Evolutionary conservation across 2,329 filamentous ascomycete genomes (phyloP), one percentile per base, ranked within the genome.

Genomic region (Hansfordia pulvinata): DNA sequence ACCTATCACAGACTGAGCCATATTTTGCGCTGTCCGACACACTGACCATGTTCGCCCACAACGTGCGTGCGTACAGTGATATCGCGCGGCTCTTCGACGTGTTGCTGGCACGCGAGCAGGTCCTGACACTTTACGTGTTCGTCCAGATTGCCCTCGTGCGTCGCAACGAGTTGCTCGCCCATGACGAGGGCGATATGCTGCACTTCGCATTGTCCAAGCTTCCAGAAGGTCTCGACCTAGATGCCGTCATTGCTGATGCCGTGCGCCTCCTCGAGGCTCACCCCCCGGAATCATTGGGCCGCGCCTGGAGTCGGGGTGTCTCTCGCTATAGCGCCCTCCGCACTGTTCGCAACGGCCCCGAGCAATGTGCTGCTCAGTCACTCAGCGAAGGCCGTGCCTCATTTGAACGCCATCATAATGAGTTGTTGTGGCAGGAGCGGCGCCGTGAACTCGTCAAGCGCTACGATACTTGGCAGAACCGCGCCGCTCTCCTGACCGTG

Each of bases 1-100:
- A 93, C 53, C 62, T 94, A n/a, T 71, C 76, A 2, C 66, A 64
- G 14, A 79, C 76, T 10, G 74, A 86, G 45, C 88, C 90, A 2
- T 94, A 86, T 51, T 98, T 93, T 50, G 90, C 90, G 4, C 64
- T 98, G 5, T 76, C 83, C n/a, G 85, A 84, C 25, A 93, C 85
- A 1, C 65, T 98, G 22, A 98, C 92, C 18, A 76, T 98, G 60
- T 98, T 94, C 51, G 85, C 90, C 11, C 90, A 98, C 54, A 88
- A 96, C 49, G 85, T 98, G 34, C 77, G 90, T 51, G 75, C 78
- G 21, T 94, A 93, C 48, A 70, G 71, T 35, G 80, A 88, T 38
- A 96, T 98, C 44, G 72, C 85, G 18, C 73, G 90, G 14, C 60
- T 98, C 2, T 98, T 94, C 49, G 90, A 98, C 54, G 86, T 88